phyloP scores from a whole-genome alignment of 257 asterid species.

The Paulownia fortunei region DNA sequence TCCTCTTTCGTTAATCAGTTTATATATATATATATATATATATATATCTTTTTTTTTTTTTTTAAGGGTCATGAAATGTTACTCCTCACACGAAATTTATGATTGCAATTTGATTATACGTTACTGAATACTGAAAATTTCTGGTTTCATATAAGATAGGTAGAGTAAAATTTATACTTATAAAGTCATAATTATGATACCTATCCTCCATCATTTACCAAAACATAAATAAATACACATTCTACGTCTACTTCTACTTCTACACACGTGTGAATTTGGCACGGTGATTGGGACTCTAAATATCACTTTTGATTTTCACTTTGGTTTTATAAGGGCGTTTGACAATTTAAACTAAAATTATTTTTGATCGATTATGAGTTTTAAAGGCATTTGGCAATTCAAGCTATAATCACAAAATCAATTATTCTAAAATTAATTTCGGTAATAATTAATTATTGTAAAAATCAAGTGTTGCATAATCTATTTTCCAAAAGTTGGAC shows the following conservation, averaged over 20 bases:
- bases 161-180: constrained; percentile 24
- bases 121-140: constrained; percentile 36
- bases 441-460: too few relatives aligned
- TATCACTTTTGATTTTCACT: neutral
- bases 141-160: constrained; percentile 31
- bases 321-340: too few relatives aligned
- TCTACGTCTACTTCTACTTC: neutral
- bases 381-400: too few relatives aligned
- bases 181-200: constrained; percentile 1
- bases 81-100: constrained; percentile 28
- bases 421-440: too few relatives aligned
- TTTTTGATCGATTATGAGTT: too few relatives aligned
- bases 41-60: neutral
- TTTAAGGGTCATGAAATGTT: neutral
- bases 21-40: neutral
- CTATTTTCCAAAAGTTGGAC: too few relatives aligned
- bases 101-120: constrained; percentile 39
- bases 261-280: too few relatives aligned
- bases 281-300: too few relatives aligned
- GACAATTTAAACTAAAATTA: too few relatives aligned
- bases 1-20: neutral
- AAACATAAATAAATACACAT: neutral
- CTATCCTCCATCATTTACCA: constrained; percentile 22
- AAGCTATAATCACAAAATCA: too few relatives aligned
- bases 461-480: too few relatives aligned